phyloP scores from a whole-genome alignment of 2,329 filamentous ascomycete genomes.

The Chrysoporthe cubensis region DNA sequence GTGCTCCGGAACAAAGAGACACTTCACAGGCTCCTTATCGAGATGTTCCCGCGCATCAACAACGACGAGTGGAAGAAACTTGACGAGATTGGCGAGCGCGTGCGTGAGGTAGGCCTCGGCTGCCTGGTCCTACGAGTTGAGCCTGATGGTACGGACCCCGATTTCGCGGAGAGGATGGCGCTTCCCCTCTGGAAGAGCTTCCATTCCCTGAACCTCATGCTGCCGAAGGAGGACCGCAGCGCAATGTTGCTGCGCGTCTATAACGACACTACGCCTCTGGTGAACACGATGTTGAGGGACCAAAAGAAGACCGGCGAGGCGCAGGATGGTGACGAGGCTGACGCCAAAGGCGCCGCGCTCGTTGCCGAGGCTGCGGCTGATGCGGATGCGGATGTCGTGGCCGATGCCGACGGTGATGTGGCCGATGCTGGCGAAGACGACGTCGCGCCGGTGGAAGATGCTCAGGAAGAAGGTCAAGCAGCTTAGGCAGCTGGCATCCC shows the following conservation, averaged over 20 bases:
- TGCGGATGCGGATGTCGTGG: neutral
- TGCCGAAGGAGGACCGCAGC: slow-evolving; percentile 93
- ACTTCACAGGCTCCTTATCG: slow-evolving; percentile 78
- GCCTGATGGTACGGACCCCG: slow-evolving; percentile 65
- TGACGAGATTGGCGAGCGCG: slow-evolving; percentile 84
- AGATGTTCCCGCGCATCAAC: slow-evolving; percentile 94
- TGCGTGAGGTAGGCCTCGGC: slow-evolving; percentile 80
- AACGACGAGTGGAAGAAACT: slow-evolving; percentile 75
- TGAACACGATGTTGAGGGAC: slow-evolving; percentile 68
- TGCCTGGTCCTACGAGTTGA: slow-evolving; percentile 89
- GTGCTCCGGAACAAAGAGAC: slow-evolving; percentile 77
- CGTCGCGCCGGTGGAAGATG: slow-evolving; percentile 14
- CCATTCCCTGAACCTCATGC: slow-evolving; percentile 91
- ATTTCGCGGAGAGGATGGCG: slow-evolving; percentile 77
- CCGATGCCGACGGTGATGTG: slow-evolving; percentile 12
- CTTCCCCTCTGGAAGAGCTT: slow-evolving; percentile 94
- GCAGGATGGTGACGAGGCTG: slow-evolving; percentile 35
- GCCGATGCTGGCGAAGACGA: neutral
- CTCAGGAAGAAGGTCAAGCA: slow-evolving; percentile 8
- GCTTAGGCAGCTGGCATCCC: slow-evolving; percentile 5
- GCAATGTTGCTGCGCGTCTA: slow-evolving; percentile 91
- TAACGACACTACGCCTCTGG: slow-evolving; percentile 83
- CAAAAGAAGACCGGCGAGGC: slow-evolving; percentile 46
- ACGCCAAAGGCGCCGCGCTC: slow-evolving; percentile 40
- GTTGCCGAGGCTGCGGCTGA: slow-evolving; percentile 19